A percentile compares a stretch with the other conserved stretches of the same genome.
These are phyloP conservation scores for Sordariomycetes sp. DNA, from an alignment of 2,329 filamentous ascomycete genomes.

Conservation along the genomic window DNA sequence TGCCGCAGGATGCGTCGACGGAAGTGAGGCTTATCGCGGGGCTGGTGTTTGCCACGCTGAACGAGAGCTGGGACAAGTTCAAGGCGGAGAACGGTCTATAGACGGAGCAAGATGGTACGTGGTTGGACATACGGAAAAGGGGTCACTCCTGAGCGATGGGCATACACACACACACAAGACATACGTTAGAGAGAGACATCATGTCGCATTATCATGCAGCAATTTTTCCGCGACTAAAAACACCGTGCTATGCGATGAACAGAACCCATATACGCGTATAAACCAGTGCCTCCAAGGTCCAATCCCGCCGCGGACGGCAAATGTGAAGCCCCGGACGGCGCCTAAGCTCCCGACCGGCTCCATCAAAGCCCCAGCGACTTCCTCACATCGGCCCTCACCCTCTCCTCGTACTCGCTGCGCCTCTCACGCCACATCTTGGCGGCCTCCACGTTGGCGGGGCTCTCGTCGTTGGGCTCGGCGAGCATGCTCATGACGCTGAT, in stretches of 20 bases:
- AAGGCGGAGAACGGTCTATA: slow-evolving; percentile 57
- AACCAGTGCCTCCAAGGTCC: not conserved
- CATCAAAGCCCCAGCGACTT: slow-evolving; percentile 64
- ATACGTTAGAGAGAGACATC: not conserved
- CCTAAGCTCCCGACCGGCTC: not conserved
- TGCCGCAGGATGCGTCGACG: slow-evolving; percentile 53
- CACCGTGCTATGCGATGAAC: slow-evolving; percentile 13
- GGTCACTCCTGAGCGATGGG: not conserved
- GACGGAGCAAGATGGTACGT: not conserved
- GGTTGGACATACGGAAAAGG: not conserved
- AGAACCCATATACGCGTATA: not conserved
- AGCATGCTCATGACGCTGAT: slow-evolving; percentile 98
- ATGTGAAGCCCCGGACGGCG: not conserved
- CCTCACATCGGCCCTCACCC: slow-evolving; percentile 74
- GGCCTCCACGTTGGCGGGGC: slow-evolving; percentile 89
- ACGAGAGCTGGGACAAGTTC: slow-evolving; percentile 66
- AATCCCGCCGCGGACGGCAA: too few relatives aligned
- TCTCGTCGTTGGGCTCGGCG: slow-evolving; percentile 94
- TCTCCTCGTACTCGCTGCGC: slow-evolving; percentile 72
- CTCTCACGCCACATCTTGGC: slow-evolving; percentile 93
- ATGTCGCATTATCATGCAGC: not conserved
- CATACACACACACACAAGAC: not conserved
- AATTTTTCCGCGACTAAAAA: slow-evolving; percentile 6
- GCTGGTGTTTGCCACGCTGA: slow-evolving; percentile 56
- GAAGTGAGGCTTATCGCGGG: slow-evolving; percentile 57